These are phyloP conservation scores for Lodderomyces metapsilosis DNA, from an alignment of 1,139 yeast genomes.

Conservation along the genomic window DNA sequence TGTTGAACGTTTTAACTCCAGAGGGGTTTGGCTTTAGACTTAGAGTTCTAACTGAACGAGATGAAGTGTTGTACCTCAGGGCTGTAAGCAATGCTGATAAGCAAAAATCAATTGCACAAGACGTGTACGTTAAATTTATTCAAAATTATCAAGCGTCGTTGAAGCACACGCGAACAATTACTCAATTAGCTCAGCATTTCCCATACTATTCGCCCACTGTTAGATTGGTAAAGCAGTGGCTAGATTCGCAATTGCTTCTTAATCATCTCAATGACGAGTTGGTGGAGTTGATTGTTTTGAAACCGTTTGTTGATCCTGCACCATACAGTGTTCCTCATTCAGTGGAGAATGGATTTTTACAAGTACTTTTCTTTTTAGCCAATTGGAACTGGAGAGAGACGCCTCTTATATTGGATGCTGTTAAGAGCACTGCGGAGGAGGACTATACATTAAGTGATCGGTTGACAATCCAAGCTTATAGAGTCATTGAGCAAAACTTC, in stretches of 20 bases:
- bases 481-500: constrained; percentile 63
- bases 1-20: constrained; percentile 70
- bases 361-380: constrained; percentile 68
- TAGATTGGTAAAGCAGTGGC: constrained; percentile 84
- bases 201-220: constrained; percentile 79
- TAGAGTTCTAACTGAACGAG: constrained; percentile 77
- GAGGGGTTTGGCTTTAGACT: constrained; percentile 84
- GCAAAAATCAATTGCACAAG: constrained; percentile 58
- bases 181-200: constrained; percentile 68
- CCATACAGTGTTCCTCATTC: constrained; percentile 81
- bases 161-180: constrained; percentile 80
- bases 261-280: constrained; percentile 74
- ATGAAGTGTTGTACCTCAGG: constrained; percentile 68
- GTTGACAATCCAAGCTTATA: constrained; percentile 60
- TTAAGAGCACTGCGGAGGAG: constrained; percentile 45
- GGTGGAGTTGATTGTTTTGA: constrained; percentile 76
- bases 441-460: constrained; percentile 52
- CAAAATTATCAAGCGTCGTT: constrained; percentile 66
- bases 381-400: constrained; percentile 95
- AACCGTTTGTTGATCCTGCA: constrained; percentile 83
- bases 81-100: constrained; percentile 65
- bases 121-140: constrained; percentile 61
- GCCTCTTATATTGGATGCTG: constrained; percentile 73
- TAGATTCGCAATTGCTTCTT: constrained; percentile 66
- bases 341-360: constrained; percentile 75